Conservation (phyloP, 2,329 filamentous ascomycete species). For the Monosporascus sp. region DNA sequence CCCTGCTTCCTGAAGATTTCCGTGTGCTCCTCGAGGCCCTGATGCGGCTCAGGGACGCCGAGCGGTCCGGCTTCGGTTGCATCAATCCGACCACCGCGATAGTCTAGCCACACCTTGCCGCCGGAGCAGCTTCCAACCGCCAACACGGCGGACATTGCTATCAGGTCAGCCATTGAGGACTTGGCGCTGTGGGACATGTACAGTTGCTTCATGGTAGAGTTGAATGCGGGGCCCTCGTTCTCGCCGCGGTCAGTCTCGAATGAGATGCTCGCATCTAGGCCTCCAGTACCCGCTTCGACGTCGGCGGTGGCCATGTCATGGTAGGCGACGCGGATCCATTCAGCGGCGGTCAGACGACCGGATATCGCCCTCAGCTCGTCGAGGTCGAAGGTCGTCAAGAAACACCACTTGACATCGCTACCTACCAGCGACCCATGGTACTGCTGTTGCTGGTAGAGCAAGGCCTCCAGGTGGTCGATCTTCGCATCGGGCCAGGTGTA, state of each 20-base stretch:
- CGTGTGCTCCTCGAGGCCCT: conserved; percentile 18
- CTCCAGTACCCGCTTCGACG: conserved; percentile 18
- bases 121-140: conserved; percentile 21
- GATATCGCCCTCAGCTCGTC: conserved; percentile 4
- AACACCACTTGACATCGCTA: background rate
- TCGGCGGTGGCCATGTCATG: conserved; percentile 24
- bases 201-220: conserved; percentile 16
- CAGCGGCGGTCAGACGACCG: conserved; percentile 18
- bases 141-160: conserved; percentile 24
- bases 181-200: conserved; percentile 7
- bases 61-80: conserved; percentile 19
- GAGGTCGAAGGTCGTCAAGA: background rate
- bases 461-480: background rate
- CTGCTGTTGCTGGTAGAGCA: conserved; percentile 1
- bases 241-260: conserved; percentile 22
- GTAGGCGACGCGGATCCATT: conserved; percentile 23
- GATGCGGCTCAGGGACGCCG: conserved; percentile 22
- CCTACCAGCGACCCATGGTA: background rate
- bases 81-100: conserved; percentile 20
- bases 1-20: conserved; percentile 17
- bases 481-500: background rate
- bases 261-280: conserved; percentile 24
- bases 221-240: conserved; percentile 22
- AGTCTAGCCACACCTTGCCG: conserved; percentile 18
- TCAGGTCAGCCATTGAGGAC: conserved; percentile 19